Evolutionary conservation across 768 basidiomycete species (phyloP).

Genomic region (Leucogyrophana mollusca): DNA sequence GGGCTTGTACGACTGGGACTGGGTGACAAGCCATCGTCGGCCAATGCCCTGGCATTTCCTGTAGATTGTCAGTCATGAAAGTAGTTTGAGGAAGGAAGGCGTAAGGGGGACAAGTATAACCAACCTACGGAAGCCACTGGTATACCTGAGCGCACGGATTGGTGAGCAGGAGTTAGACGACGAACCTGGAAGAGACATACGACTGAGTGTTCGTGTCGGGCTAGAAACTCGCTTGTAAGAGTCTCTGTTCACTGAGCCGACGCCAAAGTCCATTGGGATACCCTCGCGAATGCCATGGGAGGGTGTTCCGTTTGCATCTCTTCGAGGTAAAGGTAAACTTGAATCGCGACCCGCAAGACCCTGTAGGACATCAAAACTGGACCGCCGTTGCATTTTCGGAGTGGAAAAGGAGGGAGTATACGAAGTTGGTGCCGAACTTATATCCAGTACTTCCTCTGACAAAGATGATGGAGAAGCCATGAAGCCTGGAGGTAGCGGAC

Average conservation of each 20-base stretch:
- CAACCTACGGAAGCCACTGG: conserved; percentile 76
- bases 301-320: conserved; percentile 39
- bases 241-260: conserved; percentile 35
- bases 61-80: conserved; percentile 18
- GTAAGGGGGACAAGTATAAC: conserved; percentile 26
- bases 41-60: conserved; percentile 84
- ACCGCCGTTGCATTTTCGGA: conserved; percentile 56
- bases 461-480: conserved; percentile 33
- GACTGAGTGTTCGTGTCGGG: conserved; percentile 76
- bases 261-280: conserved; percentile 58
- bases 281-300: conserved; percentile 71
- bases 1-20: conserved; percentile 34
- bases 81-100: conserved; percentile 14
- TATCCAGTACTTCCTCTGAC: conserved; percentile 34
- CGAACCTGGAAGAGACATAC: conserved; percentile 45
- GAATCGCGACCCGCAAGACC: conserved; percentile 77
- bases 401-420: conserved; percentile 34
- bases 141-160: conserved; percentile 51
- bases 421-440: conserved; percentile 29
- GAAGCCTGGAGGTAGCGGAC: conserved; percentile 49
- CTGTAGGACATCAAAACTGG: conserved; percentile 71
- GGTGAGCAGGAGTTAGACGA: conserved; percentile 3
- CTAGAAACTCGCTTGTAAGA: conserved; percentile 57
- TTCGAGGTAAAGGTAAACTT: conserved; percentile 64
- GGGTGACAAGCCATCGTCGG: conserved; percentile 62